These are phyloP conservation scores for Primulina tabacum DNA, from an alignment of 257 asterid species.

Conservation along the genomic window DNA sequence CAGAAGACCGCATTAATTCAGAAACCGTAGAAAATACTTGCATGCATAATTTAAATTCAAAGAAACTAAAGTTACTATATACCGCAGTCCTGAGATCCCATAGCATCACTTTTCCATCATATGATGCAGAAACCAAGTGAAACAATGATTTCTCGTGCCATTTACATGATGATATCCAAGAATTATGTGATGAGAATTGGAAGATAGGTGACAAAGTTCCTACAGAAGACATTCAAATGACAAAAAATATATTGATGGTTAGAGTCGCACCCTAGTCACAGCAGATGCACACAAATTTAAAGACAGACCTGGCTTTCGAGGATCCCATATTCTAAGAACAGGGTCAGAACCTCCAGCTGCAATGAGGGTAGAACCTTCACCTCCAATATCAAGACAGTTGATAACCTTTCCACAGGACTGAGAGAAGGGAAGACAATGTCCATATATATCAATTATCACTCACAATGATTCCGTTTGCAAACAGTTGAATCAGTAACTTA, in stretches of 20 bases:
- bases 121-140: constrained; percentile 86
- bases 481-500: background rate
- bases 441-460: constrained; percentile 1
- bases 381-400: constrained; percentile 88
- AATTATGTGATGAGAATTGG: constrained; percentile 78
- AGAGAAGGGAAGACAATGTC: constrained; percentile 11
- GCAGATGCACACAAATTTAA: background rate
- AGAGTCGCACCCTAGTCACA: background rate
- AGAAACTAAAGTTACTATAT: constrained; percentile 22
- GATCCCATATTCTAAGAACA: constrained; percentile 94
- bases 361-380: constrained; percentile 85
- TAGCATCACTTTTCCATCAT: constrained; percentile 94
- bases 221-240: constrained; percentile 25
- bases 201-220: constrained; percentile 76
- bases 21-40: constrained; percentile 18
- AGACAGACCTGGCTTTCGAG: constrained; percentile 88
- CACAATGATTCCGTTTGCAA: constrained; percentile 18
- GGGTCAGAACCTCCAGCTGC: constrained; percentile 89
- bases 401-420: constrained; percentile 78
- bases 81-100: constrained; percentile 99
- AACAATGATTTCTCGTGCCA: constrained; percentile 89
- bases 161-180: constrained; percentile 96
- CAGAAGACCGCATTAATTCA: constrained; percentile 29
- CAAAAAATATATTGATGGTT: background rate
- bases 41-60: constrained; percentile 5